Evolutionary conservation across 768 basidiomycete genomes (phyloP).

Genomic region (Zangia roseola): DNA sequence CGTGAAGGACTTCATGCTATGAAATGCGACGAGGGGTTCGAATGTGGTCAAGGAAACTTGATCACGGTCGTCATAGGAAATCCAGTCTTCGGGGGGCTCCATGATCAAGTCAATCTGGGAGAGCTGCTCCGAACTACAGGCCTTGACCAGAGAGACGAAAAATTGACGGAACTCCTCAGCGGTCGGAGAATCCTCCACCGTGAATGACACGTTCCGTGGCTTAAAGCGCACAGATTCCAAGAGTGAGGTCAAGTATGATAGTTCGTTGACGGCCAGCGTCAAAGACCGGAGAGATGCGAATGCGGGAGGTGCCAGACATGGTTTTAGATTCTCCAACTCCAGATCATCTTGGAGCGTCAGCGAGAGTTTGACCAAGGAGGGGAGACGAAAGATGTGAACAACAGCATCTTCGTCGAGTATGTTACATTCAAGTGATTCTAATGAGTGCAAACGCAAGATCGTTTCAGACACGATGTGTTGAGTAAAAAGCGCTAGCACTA

Average conservation of each 20-base stretch:
- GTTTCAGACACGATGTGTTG: constrained; percentile 18
- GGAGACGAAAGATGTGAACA: constrained; percentile 22
- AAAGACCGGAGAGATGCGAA: constrained; percentile 15
- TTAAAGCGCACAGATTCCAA: constrained; percentile 19
- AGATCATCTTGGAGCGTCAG: constrained; percentile 14
- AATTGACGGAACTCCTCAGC: constrained; percentile 21
- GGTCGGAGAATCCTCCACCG: constrained; percentile 7
- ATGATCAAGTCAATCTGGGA: constrained; percentile 6
- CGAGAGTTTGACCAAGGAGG: constrained; percentile 13
- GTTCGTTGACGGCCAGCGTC: constrained; percentile 4
- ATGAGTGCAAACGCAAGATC: too few relatives aligned
- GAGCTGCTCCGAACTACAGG: constrained; percentile 14
- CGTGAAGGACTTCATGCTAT: constrained; percentile 10
- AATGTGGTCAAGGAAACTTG: constrained; percentile 16
- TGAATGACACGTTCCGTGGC: constrained; percentile 15
- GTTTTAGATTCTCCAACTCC: constrained; percentile 14
- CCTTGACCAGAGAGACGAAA: constrained; percentile 16
- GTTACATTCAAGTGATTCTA: constrained; percentile 14
- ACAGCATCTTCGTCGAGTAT: constrained; percentile 18
- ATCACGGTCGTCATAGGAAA: background rate
- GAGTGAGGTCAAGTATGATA: constrained; percentile 19
- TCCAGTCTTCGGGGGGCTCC: background rate
- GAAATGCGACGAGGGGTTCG: constrained; percentile 17
- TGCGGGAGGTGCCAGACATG: constrained; percentile 12
- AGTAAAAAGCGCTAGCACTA: too few relatives aligned